Percentiles rank a stretch among this genome's conserved stretches.
phyloP scores from a whole-genome alignment of 2,329 filamentous ascomycete species.

The Epichloe baconii region DNA sequence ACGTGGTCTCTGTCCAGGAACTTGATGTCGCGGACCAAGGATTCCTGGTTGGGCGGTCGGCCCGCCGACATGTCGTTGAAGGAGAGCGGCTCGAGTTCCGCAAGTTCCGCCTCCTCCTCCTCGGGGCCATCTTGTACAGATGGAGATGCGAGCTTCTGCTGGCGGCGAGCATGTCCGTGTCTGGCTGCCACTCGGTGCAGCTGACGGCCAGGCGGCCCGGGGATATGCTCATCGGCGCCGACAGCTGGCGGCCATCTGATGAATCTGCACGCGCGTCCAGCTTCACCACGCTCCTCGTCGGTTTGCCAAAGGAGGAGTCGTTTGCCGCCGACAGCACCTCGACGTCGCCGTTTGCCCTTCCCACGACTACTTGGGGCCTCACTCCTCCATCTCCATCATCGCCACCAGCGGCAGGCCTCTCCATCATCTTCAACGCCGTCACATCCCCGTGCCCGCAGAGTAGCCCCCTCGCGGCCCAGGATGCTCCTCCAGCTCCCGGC shows the following conservation, averaged over 20 bases:
- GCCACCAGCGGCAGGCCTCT: constrained; percentile 14
- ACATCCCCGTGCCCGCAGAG: constrained; percentile 33
- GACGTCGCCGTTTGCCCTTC: constrained; percentile 37
- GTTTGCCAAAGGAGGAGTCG: constrained; percentile 15
- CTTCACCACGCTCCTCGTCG: constrained; percentile 12
- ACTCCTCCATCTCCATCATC: neutral
- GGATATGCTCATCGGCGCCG: neutral
- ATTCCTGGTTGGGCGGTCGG: constrained; percentile 10
- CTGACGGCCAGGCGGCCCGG: constrained; percentile 17
- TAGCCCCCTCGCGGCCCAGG: constrained; percentile 28
- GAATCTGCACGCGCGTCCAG: constrained; percentile 3
- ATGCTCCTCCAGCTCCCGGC: constrained; percentile 22
- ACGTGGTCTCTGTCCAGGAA: constrained; percentile 33
- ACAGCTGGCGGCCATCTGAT: neutral
- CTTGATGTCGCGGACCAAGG: constrained; percentile 23
- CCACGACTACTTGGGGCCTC: constrained; percentile 27
- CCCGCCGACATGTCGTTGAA: constrained; percentile 15
- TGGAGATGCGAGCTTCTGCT: constrained; percentile 18
- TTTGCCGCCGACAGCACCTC: constrained; percentile 28
- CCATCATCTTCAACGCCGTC: constrained; percentile 32
- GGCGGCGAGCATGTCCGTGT: constrained; percentile 16
- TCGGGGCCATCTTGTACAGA: constrained; percentile 15
- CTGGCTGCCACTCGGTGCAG: constrained; percentile 21
- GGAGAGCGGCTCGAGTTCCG: constrained; percentile 9
- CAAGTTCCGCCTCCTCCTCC: constrained; percentile 3